phyloP scores from a whole-genome alignment of 345 rosid species.

The Leavenworthia alabamica region DNA sequence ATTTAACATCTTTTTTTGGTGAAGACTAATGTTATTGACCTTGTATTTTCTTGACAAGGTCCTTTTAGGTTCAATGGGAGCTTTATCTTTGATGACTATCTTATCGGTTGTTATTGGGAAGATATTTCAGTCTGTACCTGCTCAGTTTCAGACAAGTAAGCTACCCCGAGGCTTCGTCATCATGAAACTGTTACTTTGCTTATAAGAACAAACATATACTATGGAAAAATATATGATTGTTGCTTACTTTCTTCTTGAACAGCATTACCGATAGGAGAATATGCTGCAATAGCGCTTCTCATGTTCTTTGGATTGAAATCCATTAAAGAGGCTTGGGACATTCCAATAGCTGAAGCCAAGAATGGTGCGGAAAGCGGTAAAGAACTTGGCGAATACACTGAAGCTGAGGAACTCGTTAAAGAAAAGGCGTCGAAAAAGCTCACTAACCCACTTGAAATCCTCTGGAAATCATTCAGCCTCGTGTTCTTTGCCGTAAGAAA shows the following conservation, averaged over 20 bases:
- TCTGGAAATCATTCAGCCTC: conserved; percentile 96
- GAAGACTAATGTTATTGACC: conserved; percentile 20
- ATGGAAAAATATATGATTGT: conserved; percentile 5
- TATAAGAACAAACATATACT: neutral
- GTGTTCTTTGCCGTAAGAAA: conserved; percentile 87
- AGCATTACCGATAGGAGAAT: conserved; percentile 97
- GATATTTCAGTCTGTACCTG: conserved; percentile 88
- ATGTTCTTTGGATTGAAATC: conserved; percentile 94
- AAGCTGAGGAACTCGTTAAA: conserved; percentile 95
- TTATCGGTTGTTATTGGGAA: conserved; percentile 87
- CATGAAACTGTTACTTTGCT: neutral
- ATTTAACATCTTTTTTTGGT: neutral
- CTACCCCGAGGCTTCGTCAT: neutral
- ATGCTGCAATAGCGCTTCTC: conserved; percentile 84
- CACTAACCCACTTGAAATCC: conserved; percentile 77
- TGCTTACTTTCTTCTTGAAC: conserved; percentile 26
- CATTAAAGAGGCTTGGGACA: conserved; percentile 93
- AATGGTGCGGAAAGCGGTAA: conserved; percentile 46
- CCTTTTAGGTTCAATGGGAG: conserved; percentile 95
- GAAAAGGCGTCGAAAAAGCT: conserved; percentile 72
- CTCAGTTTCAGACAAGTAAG: conserved; percentile 97
- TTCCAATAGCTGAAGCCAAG: conserved; percentile 53
- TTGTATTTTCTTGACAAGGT: conserved; percentile 54
- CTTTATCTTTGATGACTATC: conserved; percentile 91
- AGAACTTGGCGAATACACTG: conserved; percentile 72